Conservation (phyloP, 2,329 filamentous ascomycete genomes). For the Fusarium hostae region DNA sequence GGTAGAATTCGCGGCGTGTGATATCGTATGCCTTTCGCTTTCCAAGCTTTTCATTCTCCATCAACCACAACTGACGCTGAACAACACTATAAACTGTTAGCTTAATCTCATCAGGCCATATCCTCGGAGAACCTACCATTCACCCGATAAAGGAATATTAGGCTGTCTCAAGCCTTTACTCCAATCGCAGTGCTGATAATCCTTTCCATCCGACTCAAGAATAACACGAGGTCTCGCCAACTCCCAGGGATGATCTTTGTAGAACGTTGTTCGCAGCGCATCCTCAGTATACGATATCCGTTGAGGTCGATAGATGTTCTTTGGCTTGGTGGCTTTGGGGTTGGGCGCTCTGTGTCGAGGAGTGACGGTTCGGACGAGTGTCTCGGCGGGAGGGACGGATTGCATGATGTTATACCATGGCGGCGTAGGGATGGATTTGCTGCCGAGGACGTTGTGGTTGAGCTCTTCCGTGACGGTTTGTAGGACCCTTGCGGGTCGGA, state of each 20-base stretch:
- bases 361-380: constrained; percentile 64
- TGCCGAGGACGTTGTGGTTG: constrained; percentile 53
- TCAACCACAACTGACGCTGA: constrained; percentile 89
- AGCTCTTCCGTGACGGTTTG: constrained; percentile 58
- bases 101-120: background rate
- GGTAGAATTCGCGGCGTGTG: constrained; percentile 91
- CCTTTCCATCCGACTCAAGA: constrained; percentile 86
- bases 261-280: constrained; percentile 81
- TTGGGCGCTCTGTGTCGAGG: constrained; percentile 56
- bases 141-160: constrained; percentile 81
- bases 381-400: constrained; percentile 67
- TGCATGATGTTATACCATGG: constrained; percentile 65
- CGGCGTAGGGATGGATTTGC: constrained; percentile 50
- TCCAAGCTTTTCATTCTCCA: constrained; percentile 71
- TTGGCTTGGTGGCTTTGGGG: constrained; percentile 65
- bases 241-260: constrained; percentile 96
- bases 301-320: constrained; percentile 83
- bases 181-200: constrained; percentile 83
- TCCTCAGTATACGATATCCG: constrained; percentile 86
- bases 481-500: constrained; percentile 60
- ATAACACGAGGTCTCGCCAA: constrained; percentile 87
- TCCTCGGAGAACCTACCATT: constrained; percentile 32
- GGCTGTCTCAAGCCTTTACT: constrained; percentile 77
- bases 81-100: constrained; percentile 74
- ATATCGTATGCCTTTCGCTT: constrained; percentile 82